These are phyloP conservation scores for Saturnispora zaruensis DNA, from an alignment of 805 yeast genomes.

Conservation along the genomic window DNA sequence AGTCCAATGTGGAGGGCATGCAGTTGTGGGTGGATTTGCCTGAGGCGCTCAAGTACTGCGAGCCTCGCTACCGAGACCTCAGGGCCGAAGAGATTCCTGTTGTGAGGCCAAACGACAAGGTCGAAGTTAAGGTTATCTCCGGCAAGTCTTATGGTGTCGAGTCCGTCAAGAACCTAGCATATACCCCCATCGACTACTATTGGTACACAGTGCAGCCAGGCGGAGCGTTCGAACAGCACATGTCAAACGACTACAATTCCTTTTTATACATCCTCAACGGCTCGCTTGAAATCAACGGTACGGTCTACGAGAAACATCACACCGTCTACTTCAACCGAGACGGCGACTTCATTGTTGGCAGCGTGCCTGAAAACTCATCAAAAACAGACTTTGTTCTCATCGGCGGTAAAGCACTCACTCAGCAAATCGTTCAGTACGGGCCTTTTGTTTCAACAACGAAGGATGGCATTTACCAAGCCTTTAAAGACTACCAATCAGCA, in stretches of 20 bases:
- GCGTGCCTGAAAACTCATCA: conserved; percentile 36
- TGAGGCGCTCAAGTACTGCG: conserved; percentile 46
- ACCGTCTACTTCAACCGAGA: conserved; percentile 60
- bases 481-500: conserved; percentile 61
- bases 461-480: conserved; percentile 60
- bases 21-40: conserved; percentile 90
- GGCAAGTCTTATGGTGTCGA: conserved; percentile 74
- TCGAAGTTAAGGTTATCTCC: conserved; percentile 62
- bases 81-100: conserved; percentile 62
- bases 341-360: conserved; percentile 54
- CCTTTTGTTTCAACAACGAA: conserved; percentile 77
- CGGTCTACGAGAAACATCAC: conserved; percentile 35
- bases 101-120: conserved; percentile 55
- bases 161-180: conserved; percentile 65
- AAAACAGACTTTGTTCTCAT: conserved; percentile 59
- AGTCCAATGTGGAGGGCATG: conserved; percentile 50
- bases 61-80: conserved; percentile 75
- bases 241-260: conserved; percentile 55
- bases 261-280: conserved; percentile 67
- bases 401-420: conserved; percentile 69
- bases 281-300: conserved; percentile 36
- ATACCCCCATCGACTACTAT: conserved; percentile 72
- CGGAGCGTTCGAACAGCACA: conserved; percentile 50
- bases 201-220: conserved; percentile 59
- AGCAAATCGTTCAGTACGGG: conserved; percentile 77